Conservation (phyloP, 1,284 basidiomycete genomes). For the Malassezia pachydermatis region DNA sequence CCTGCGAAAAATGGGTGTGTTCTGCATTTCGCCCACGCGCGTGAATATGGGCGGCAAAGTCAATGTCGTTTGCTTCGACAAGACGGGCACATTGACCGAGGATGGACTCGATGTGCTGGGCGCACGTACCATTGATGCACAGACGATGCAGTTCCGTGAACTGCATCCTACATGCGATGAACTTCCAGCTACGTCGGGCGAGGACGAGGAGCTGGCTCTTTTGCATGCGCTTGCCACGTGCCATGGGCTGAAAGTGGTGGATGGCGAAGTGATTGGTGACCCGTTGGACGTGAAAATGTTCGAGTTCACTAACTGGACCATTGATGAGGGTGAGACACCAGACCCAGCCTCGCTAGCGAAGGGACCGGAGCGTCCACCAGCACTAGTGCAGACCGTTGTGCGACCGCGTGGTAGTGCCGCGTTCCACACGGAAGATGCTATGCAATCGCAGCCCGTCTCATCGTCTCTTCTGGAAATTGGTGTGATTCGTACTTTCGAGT, state of each 20-base stretch:
- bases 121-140: conserved; percentile 40
- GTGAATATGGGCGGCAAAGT: conserved; percentile 94
- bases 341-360: conserved; percentile 31
- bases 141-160: conserved; percentile 69
- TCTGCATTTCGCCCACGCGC: conserved; percentile 91
- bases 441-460: conserved; percentile 63
- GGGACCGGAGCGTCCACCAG: conserved; percentile 60
- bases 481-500: conserved; percentile 92
- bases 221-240: conserved; percentile 90
- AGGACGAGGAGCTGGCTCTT: conserved; percentile 56
- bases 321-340: conserved; percentile 63
- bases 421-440: conserved; percentile 82
- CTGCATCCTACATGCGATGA: conserved; percentile 77
- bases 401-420: conserved; percentile 80
- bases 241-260: conserved; percentile 85
- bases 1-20: conserved; percentile 77
- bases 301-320: conserved; percentile 85
- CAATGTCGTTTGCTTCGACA: conserved; percentile 98
- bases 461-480: conserved; percentile 60
- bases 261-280: conserved; percentile 81
- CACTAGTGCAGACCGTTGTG: conserved; percentile 91
- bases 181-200: conserved; percentile 53
- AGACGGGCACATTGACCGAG: conserved; percentile 96
- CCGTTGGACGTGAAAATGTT: conserved; percentile 83
- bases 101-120: conserved; percentile 88